Base-by-base conservation (phyloP, 345 rosid species). In the Streptanthus diversifolius region DNA sequence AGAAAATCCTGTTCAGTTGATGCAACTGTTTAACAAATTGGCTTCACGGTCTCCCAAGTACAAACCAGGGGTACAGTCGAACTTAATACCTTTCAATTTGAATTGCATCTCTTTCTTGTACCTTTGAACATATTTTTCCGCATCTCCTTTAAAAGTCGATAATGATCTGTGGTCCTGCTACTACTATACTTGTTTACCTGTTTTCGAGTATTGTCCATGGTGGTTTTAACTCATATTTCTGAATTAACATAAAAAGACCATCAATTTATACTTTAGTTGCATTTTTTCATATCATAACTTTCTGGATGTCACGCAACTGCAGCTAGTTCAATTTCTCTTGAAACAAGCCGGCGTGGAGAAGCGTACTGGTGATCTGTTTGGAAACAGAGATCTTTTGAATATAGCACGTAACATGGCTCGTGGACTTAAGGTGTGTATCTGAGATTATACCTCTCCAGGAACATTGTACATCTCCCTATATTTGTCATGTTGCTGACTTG, bases 321-420 rank as follows among this genome's bases (percentile, higher is more conserved):
- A 91, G 99, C 88, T 95, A 54, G 98, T 92, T 58, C 97, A 91
- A 17, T 95, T 91, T 77, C 92, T 95, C 66, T 69, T 95, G 78
- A 91, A 90, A 85, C 99, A 95, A 84, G 99, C 99, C 3, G 98
- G 98, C 29, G 87, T 86, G 24, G 97, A 95, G 61, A 95, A 86
- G 76, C 88, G 97, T 71, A 92, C 90, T 14, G 97, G 98, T 41
- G 99, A 95, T 86, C 92, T 92, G 22, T 95, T 79, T 73, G 98
- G 99, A 76, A 92, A 90, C 54, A 90, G 97, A 51, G 99, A 95
- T 88, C 71, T 95, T 71, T 71, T 95, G 52, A 95, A 88, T 79
- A 95, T 95, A 82, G 99, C 99, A 53, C 95, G 97, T 41, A 95
- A 95, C 84, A 92, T 95, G 98, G 99, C 99, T 71, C 98, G 99